Evolutionary conservation across 1,284 basidiomycete genomes (phyloP).

Genomic region (Takashimella koratensis): DNA sequence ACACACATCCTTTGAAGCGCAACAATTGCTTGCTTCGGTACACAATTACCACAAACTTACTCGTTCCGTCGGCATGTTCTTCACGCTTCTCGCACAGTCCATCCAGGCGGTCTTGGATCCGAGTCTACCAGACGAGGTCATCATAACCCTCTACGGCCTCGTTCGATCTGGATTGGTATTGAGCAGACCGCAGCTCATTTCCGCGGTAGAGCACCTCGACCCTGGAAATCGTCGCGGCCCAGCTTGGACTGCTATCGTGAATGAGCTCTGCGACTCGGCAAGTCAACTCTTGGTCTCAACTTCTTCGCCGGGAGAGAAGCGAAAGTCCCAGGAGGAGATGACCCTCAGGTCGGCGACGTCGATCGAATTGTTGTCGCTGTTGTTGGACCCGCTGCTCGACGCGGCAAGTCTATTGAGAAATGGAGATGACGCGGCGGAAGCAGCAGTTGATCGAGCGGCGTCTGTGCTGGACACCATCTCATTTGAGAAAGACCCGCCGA

Average conservation of each 20-base stretch:
- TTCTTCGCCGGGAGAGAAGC: not conserved
- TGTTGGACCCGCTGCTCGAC: constrained; percentile 11
- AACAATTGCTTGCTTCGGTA: constrained; percentile 20
- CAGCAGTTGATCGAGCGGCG: not conserved
- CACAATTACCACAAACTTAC: constrained; percentile 34
- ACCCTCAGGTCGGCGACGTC: constrained; percentile 2
- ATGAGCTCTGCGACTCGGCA: constrained; percentile 5
- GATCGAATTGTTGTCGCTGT: constrained; percentile 9
- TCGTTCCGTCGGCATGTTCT: constrained; percentile 23
- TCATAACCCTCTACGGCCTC: constrained; percentile 24
- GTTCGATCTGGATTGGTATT: constrained; percentile 18
- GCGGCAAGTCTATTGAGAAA: no score
- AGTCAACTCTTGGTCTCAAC: not conserved
- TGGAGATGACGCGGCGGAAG: constrained; percentile 8
- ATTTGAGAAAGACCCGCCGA: not conserved
- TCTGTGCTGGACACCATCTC: not conserved
- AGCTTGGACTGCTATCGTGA: constrained; percentile 12
- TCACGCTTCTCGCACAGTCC: constrained; percentile 19
- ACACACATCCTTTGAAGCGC: constrained; percentile 10
- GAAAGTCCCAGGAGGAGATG: constrained; percentile 14
- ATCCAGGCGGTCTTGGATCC: constrained; percentile 18
- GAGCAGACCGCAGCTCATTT: no score
- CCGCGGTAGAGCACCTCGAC: not conserved
- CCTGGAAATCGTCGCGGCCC: constrained; percentile 12
- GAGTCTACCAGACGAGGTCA: constrained; percentile 14